phyloP scores from a whole-genome alignment of 2,329 filamentous ascomycete genomes.

The Fusarium sp. region DNA sequence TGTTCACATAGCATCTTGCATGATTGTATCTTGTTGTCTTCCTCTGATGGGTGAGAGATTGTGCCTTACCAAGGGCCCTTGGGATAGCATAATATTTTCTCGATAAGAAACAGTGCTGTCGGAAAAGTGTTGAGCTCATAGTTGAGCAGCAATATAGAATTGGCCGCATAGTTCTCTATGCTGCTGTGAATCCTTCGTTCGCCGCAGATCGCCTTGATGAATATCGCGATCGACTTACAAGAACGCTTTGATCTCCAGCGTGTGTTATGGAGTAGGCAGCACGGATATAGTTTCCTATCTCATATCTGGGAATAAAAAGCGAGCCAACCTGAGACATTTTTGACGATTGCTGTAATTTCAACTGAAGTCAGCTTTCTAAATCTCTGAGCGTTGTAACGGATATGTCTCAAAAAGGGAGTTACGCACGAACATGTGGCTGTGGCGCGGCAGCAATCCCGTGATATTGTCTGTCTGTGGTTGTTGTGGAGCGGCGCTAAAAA shows the following conservation, averaged over 20 bases:
- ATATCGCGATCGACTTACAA: too few relatives aligned
- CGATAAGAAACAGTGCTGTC: not conserved
- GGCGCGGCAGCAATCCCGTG: conserved; percentile 39
- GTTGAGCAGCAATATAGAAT: conserved; percentile 17
- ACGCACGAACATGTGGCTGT: conserved; percentile 5
- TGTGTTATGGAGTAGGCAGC: not conserved
- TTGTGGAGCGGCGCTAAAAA: conserved; percentile 17
- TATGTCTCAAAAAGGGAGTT: not conserved
- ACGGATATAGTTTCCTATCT: too few relatives aligned
- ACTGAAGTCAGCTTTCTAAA: not conserved
- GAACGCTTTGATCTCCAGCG: not conserved
- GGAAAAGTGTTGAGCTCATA: conserved; percentile 16
- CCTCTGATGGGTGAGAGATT: not conserved
- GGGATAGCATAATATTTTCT: not conserved
- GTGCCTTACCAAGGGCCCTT: not conserved
- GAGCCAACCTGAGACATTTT: not conserved
- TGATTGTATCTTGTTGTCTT: not conserved
- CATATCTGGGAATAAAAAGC: too few relatives aligned
- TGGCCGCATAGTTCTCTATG: not conserved
- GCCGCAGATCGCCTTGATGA: not conserved
- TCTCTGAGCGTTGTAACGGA: not conserved
- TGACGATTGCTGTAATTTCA: not conserved
- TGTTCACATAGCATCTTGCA: not conserved
- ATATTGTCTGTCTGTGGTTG: conserved; percentile 42
- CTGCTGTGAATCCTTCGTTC: not conserved